Conservation (phyloP, 805 yeast genomes). For the Metschnikowia kunwiensis region DNA sequence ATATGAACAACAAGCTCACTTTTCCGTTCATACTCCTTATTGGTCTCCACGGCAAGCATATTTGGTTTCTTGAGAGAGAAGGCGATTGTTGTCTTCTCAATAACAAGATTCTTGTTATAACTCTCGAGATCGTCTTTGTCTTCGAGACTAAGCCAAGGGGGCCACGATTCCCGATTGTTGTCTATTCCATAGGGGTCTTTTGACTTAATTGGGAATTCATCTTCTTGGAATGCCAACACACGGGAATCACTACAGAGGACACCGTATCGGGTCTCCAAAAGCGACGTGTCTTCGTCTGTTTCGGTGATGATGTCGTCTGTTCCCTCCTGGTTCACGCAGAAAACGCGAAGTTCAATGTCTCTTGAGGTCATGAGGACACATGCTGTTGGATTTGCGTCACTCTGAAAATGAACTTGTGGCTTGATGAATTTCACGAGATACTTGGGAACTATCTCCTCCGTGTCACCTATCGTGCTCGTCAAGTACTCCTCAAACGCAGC, state of each 20-base stretch:
- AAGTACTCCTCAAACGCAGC: constrained; percentile 54
- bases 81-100: constrained; percentile 40
- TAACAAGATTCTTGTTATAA: constrained; percentile 27
- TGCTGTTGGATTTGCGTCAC: constrained; percentile 44
- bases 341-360: constrained; percentile 55
- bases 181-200: constrained; percentile 7
- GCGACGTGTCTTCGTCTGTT: constrained; percentile 31
- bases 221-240: constrained; percentile 47
- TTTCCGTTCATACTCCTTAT: constrained; percentile 19
- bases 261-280: constrained; percentile 57
- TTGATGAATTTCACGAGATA: constrained; percentile 65
- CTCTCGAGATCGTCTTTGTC: constrained; percentile 26
- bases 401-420: constrained; percentile 75
- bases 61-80: constrained; percentile 51
- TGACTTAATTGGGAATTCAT: constrained; percentile 16
- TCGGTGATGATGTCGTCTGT: constrained; percentile 35
- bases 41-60: constrained; percentile 38
- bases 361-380: constrained; percentile 53
- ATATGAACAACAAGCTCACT: constrained; percentile 33
- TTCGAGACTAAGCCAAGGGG: constrained; percentile 24
- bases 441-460: constrained; percentile 49
- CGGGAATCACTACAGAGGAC: constrained; percentile 55
- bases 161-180: constrained; percentile 9
- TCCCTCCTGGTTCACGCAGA: constrained; percentile 43
- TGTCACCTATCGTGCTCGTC: constrained; percentile 33